phyloP scores from a whole-genome alignment of 2,329 filamentous ascomycete species.

The Colletotrichum gloeosporioides region DNA sequence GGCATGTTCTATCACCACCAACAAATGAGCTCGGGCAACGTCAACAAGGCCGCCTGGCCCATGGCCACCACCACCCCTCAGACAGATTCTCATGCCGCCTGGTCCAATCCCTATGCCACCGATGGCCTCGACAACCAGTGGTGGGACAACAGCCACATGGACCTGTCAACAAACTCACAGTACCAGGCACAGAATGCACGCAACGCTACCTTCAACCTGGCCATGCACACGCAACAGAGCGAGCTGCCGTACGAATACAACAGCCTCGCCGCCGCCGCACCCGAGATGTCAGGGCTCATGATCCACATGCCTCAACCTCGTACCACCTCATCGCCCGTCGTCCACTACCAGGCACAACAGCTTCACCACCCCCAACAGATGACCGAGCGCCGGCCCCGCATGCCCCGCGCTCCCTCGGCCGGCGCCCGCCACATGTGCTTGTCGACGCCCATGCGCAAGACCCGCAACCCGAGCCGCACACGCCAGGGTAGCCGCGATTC shows the following conservation, averaged over 20 bases:
- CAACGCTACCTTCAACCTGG: constrained; percentile 42
- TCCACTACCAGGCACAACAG: constrained; percentile 27
- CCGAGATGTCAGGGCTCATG: constrained; percentile 47
- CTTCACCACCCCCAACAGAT: constrained; percentile 22
- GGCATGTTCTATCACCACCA: constrained; percentile 31
- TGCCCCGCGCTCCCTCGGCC: constrained; percentile 59
- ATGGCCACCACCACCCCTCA: constrained; percentile 20
- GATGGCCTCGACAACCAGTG: constrained; percentile 27
- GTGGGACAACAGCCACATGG: constrained; percentile 37
- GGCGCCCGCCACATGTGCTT: constrained; percentile 53
- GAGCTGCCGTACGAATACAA: constrained; percentile 46
- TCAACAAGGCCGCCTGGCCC: constrained; percentile 30
- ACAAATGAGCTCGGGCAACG: constrained; percentile 20
- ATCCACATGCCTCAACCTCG: constrained; percentile 60
- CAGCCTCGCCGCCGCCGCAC: constrained; percentile 32
- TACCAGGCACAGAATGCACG: constrained; percentile 34
- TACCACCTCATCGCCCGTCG: constrained; percentile 38
- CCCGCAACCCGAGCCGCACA: constrained; percentile 38
- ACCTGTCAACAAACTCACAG: constrained; percentile 30
- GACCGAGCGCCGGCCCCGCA: constrained; percentile 46
- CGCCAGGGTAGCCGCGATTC: constrained; percentile 24
- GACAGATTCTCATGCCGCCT: constrained; percentile 14
- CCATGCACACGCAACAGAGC: constrained; percentile 44
- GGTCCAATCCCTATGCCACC: constrained; percentile 18
- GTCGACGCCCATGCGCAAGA: constrained; percentile 48